Evolutionary conservation across 2,329 filamentous ascomycete species (phyloP), one percentile per base, ranked within the genome.

Genomic region (Neophaeococcomyces aloes): DNA sequence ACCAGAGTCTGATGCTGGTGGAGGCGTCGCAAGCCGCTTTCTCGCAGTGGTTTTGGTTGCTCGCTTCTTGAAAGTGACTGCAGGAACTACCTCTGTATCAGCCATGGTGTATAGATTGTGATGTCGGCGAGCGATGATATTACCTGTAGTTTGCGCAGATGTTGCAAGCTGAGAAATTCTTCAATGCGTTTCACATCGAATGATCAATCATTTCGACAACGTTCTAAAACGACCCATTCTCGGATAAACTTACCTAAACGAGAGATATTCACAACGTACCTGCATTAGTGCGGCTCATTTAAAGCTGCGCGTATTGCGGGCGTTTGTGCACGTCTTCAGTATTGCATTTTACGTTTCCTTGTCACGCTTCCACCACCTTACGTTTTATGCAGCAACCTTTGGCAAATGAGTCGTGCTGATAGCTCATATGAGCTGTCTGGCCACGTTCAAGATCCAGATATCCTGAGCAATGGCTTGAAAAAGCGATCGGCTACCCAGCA

Each of bases 31-130:
- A 21, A 81, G 78, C 15, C 83, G 76, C 52, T 85, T 79, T 69
- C 94, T 94, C 38, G 79, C 74, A 59, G 85, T 88, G 49, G 74
- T 75, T 60, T 87, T 93, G 57, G 75, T 75, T 52, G 78, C 74
- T 60, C 88, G 78, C 64, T 91, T 94, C 64, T 94, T 95, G 75
- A 95, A 95, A 13, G 62, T 56, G 36, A 67, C 58, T 45, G 59
- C 58, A 29, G 64, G 60, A 5, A 57, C 50, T 6, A 49, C 35
- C 32, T 54, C 50, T 4, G 54, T 33, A 17, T 58, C 54, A 27
- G 62, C 62, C 42, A 59, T 54, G 7, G 15, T 14, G 23, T 13
- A 13, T 7, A n/a, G n/a, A n/a, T n/a, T n/a, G n/a, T n/a, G n/a
- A n/a, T n/a, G n/a, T n/a, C n/a, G n/a, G n/a, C n/a, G n/a, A n/a